Conservation (phyloP, 2,329 filamentous ascomycete genomes). For the Talaromyces pinophilus region DNA sequence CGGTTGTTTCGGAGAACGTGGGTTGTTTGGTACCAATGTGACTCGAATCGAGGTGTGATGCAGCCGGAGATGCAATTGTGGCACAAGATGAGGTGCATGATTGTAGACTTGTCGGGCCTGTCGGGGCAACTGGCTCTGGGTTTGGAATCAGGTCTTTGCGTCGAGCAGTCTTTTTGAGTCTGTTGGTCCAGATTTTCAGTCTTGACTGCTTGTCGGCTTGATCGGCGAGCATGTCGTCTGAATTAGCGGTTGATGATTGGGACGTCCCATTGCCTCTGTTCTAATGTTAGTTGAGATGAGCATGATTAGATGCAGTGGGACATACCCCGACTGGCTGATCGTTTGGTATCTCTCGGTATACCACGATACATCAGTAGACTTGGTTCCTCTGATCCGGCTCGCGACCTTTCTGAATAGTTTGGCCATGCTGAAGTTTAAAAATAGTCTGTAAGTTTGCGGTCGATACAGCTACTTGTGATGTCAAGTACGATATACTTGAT, state of each 20-base stretch:
- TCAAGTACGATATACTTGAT: constrained; percentile 6
- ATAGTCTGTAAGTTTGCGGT: constrained; percentile 3
- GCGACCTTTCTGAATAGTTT: constrained; percentile 13
- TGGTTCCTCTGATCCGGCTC: constrained; percentile 1
- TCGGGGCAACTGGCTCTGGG: neutral
- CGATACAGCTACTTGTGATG: neutral
- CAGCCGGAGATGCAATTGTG: neutral
- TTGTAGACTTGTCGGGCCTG: neutral
- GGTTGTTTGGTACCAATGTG: neutral
- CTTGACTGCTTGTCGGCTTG: constrained; percentile 4
- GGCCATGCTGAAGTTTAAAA: constrained; percentile 9
- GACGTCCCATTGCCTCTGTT: neutral
- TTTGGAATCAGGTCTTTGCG: neutral
- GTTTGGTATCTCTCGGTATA: neutral
- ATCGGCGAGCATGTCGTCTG: neutral
- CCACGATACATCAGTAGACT: constrained; percentile 2
- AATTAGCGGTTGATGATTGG: neutral
- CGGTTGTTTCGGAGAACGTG: constrained; percentile 13
- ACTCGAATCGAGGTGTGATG: neutral
- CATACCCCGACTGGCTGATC: neutral
- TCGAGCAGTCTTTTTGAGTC: constrained; percentile 7
- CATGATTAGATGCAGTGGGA: neutral
- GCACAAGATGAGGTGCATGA: constrained; percentile 4
- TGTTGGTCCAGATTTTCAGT: constrained; percentile 7
- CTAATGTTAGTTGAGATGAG: neutral